These are phyloP conservation scores for Cynara cardunculus DNA, from an alignment of 129 eudicot species.

Conservation along the genomic window DNA sequence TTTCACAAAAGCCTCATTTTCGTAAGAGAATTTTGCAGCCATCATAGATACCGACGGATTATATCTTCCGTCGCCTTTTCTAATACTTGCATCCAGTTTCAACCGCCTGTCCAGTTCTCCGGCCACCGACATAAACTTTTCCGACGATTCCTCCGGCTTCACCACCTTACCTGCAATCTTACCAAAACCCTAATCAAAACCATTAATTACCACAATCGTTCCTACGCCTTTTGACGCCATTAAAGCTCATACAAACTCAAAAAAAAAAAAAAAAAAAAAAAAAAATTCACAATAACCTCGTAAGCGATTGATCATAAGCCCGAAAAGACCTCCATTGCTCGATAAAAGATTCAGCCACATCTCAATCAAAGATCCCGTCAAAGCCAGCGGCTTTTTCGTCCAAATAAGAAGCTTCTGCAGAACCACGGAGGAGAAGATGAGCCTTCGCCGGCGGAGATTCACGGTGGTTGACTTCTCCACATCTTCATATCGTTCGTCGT, in stretches of 20 bases:
- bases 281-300: slow-evolving; percentile 38
- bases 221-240: background rate
- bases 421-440: slow-evolving; percentile 53
- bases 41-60: slow-evolving; percentile 42
- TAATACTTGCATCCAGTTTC: slow-evolving; percentile 36
- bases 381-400: slow-evolving; percentile 40
- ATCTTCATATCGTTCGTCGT: slow-evolving; percentile 17
- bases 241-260: background rate
- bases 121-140: slow-evolving; percentile 35
- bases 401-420: slow-evolving; percentile 37
- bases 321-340: slow-evolving; percentile 46
- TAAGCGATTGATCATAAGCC: slow-evolving; percentile 35
- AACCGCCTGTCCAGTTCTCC: slow-evolving; percentile 51
- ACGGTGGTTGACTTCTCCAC: background rate
- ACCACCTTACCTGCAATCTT: slow-evolving; percentile 50
- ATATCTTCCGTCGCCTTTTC: slow-evolving; percentile 32
- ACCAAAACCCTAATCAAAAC: background rate
- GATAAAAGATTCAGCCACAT: slow-evolving; percentile 46
- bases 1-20: slow-evolving; percentile 39
- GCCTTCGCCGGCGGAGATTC: slow-evolving; percentile 36
- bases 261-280: background rate
- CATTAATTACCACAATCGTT: background rate
- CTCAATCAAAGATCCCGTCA: slow-evolving; percentile 41
- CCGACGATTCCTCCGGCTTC: slow-evolving; percentile 43
- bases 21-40: slow-evolving; percentile 71